These are phyloP conservation scores for Fraxinus greggii DNA, from an alignment of 305 asterid species.

Conservation along the genomic window DNA sequence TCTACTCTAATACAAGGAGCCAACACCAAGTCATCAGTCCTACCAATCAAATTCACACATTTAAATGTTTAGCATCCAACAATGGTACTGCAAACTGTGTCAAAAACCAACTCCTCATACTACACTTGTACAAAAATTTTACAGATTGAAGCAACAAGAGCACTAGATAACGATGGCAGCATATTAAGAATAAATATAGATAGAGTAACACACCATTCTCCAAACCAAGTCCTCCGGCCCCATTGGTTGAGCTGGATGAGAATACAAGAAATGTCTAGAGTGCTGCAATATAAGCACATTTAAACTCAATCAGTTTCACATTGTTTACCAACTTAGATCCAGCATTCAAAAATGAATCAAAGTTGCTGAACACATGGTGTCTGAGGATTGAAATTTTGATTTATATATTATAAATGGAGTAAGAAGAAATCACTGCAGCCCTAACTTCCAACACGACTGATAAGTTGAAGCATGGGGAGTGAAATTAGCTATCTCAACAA, in stretches of 20 bases:
- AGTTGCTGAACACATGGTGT: background rate
- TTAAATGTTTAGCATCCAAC: background rate
- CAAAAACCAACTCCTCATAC: background rate
- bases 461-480: conserved; percentile 5
- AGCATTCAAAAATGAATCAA: background rate
- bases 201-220: conserved; percentile 79
- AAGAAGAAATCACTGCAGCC: background rate
- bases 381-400: background rate
- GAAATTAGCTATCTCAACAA: conserved; percentile 1
- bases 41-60: background rate
- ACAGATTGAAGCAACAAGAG: background rate
- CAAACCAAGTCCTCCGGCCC: conserved; percentile 96
- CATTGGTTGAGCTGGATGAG: conserved; percentile 90
- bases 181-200: background rate
- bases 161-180: background rate
- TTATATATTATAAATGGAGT: background rate
- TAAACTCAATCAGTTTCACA: conserved; percentile 9
- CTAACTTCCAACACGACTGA: background rate
- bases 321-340: background rate
- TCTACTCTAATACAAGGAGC: background rate
- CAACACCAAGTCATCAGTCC: background rate
- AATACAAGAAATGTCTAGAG: conserved; percentile 74
- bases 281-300: conserved; percentile 49
- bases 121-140: background rate
- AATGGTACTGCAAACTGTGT: background rate